Evolutionary conservation across 257 asterid species (phyloP), one percentile per base, ranked within the genome.

Genomic region (Cordia subcordata): DNA sequence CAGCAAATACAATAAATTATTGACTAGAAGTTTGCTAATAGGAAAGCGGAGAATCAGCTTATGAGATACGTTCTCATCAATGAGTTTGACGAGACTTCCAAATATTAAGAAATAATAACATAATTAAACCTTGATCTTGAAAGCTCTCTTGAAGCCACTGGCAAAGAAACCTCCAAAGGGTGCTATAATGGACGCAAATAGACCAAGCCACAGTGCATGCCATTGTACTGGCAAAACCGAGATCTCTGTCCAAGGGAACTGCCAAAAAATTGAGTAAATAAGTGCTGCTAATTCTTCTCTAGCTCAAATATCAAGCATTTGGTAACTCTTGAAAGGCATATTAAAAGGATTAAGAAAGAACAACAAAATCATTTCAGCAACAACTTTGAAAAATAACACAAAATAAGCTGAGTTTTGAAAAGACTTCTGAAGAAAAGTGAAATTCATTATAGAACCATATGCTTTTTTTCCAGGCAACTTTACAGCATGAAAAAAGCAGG

Each of bases 111-210:
- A 27, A 27, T 27, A 27, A 27, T 27, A 6, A 27, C 4, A 27
- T 27, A 27, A 27, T 27, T 6, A 27, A 68, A 93, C 97, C 95
- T 93, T 93, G 77, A 93, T 78, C 73, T 93, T 89, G 84, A 93
- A 93, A 72, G 99, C 99, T 68, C 99, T 79, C 81, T 93, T 93
- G 63, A 93, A 93, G 60, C 99, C 97, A 75, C 99, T 93, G 32
- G 99, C 99, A 11, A 93, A 93, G 69, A 93, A 93, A 55, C 99
- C 99, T 62, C 99, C 99, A 68, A 93, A 93, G 61, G 99, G 99
- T 60, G 97, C 99, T 61, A 93, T 89, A 56, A 93, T 83, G 35
- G 99, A 93, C 35, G 99, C 87, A 80, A 93, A 93, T 49, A 88
- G 79, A 47, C 95, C 95, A 67, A 88, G 88, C 49, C 76, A 68